Percentiles rank a stretch among this genome's conserved stretches.
These are phyloP conservation scores for Arachis stenosperma DNA, from an alignment of 306 rosid species.

Conservation along the genomic window DNA sequence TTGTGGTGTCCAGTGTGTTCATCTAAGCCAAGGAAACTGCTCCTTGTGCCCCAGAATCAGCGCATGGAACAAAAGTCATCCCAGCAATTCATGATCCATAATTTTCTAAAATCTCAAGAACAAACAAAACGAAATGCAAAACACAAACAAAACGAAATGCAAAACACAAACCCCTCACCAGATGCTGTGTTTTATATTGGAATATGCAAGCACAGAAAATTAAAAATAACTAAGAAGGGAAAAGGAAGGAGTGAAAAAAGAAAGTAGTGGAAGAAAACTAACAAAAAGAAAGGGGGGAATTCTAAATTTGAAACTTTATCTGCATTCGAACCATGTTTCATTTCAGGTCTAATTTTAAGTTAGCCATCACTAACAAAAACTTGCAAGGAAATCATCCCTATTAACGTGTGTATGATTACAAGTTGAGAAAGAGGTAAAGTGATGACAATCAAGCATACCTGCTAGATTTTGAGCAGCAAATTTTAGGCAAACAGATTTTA, in stretches of 20 bases:
- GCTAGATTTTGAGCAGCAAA: conserved; percentile 86
- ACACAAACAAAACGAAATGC: conserved; percentile 1
- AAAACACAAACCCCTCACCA: background rate
- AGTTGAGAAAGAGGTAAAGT: conserved; percentile 11
- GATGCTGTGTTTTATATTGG: conserved; percentile 6
- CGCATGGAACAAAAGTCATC: background rate
- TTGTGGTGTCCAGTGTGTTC: background rate
- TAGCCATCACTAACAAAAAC: background rate
- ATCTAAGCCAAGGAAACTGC: conserved; percentile 1
- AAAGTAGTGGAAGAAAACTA: background rate
- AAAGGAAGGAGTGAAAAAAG: background rate
- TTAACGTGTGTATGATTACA: conserved; percentile 16
- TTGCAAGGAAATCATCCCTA: conserved; percentile 15
- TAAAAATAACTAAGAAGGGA: conserved; percentile 1
- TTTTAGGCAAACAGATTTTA: conserved; percentile 79
- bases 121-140: background rate
- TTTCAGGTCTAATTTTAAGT: conserved; percentile 14
- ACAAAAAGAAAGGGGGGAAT: background rate
- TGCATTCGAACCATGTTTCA: background rate
- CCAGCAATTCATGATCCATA: conserved; percentile 12
- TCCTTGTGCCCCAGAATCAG: conserved; percentile 18
- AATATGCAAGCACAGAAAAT: conserved; percentile 3
- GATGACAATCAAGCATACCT: conserved; percentile 55
- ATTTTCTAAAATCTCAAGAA: conserved; percentile 4
- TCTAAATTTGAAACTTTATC: background rate